phyloP scores from a whole-genome alignment of 352 stramenopile species.

The Pythium phragmiticola region DNA sequence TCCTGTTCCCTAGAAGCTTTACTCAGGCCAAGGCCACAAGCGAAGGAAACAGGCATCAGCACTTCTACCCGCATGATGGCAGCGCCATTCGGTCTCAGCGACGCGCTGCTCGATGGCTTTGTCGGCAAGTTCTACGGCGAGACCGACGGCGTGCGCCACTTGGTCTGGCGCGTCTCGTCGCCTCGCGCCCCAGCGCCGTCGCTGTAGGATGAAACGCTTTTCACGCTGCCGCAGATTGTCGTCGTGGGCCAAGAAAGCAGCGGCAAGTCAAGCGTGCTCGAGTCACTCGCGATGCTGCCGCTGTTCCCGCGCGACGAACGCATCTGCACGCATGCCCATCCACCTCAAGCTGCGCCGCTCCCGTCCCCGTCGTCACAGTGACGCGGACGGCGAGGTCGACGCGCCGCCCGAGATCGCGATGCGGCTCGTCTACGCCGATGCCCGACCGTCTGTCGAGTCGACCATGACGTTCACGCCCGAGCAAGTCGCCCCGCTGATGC shows the following conservation, averaged over 20 bases:
- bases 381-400: slow-evolving; percentile 1
- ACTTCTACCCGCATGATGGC: not conserved
- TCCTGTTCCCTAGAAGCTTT: too few relatives aligned
- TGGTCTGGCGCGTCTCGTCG: not conserved
- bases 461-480: slow-evolving; percentile 20
- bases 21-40: not conserved
- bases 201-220: slow-evolving; percentile 4
- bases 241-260: slow-evolving; percentile 47
- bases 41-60: too few relatives aligned
- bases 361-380: too few relatives aligned
- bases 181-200: not conserved
- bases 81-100: slow-evolving; percentile 19
- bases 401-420: slow-evolving; percentile 28
- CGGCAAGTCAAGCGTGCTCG: slow-evolving; percentile 50
- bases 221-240: slow-evolving; percentile 39
- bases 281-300: slow-evolving; percentile 44
- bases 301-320: slow-evolving; percentile 41
- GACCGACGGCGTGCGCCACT: slow-evolving; percentile 26
- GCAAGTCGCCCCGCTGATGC: slow-evolving; percentile 27
- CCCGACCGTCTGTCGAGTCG: slow-evolving; percentile 25
- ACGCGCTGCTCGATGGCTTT: slow-evolving; percentile 34
- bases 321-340: slow-evolving; percentile 42
- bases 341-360: slow-evolving; percentile 36
- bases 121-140: slow-evolving; percentile 34
- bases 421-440: slow-evolving; percentile 34